phyloP scores from a whole-genome alignment of 1,139 yeast species.

The Geotrichum fermentans region DNA sequence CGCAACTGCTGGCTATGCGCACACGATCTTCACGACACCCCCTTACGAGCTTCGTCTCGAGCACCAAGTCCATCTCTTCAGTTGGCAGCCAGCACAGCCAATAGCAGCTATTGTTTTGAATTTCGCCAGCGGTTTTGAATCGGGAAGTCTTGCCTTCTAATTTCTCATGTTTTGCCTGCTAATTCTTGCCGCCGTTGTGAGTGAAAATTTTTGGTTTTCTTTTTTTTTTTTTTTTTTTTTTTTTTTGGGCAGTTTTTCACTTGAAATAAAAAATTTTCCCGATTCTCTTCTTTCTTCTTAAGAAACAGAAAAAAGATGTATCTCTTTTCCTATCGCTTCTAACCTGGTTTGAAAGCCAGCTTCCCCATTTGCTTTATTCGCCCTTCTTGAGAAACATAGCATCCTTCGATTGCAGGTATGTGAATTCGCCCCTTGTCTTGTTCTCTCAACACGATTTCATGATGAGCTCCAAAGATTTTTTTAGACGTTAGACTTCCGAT shows the following conservation, averaged over 20 bases:
- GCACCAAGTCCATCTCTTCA: too few relatives aligned
- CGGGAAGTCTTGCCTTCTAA: too few relatives aligned
- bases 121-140: too few relatives aligned
- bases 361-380: neutral
- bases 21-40: too few relatives aligned
- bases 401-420: too few relatives aligned
- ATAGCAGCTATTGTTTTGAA: too few relatives aligned
- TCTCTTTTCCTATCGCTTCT: neutral
- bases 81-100: too few relatives aligned
- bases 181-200: too few relatives aligned
- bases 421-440: neutral
- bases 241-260: neutral
- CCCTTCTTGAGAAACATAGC: too few relatives aligned
- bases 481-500: conserved; percentile 55
- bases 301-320: neutral
- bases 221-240: neutral
- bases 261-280: neutral
- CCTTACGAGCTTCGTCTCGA: too few relatives aligned
- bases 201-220: neutral
- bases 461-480: conserved; percentile 20
- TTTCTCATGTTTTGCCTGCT: too few relatives aligned
- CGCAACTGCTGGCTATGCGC: too few relatives aligned
- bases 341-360: neutral
- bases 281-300: conserved; percentile 5
- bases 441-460: conserved; percentile 1